Evolutionary conservation across 805 yeast genomes (phyloP).

Genomic region (Lipomyces kockii): DNA sequence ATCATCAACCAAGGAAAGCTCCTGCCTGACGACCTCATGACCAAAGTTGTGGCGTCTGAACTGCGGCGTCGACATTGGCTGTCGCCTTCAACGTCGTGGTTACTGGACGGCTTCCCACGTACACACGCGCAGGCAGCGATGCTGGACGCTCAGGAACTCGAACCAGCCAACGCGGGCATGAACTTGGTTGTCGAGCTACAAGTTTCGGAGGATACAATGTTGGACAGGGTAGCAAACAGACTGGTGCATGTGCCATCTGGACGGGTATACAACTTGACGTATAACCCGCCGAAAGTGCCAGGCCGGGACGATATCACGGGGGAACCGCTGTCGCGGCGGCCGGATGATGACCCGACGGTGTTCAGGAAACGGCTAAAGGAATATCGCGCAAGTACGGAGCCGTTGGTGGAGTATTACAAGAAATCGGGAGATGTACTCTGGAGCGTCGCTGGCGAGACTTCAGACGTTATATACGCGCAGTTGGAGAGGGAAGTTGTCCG

Average conservation of each 20-base stretch:
- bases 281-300: conserved; percentile 84
- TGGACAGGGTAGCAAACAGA: conserved; percentile 80
- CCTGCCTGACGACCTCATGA: conserved; percentile 75
- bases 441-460: conserved; percentile 73
- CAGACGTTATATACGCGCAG: conserved; percentile 83
- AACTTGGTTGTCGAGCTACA: conserved; percentile 84
- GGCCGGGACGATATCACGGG: conserved; percentile 90
- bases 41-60: conserved; percentile 58
- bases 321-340: conserved; percentile 76
- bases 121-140: conserved; percentile 72
- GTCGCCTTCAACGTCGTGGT: conserved; percentile 56
- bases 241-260: conserved; percentile 88
- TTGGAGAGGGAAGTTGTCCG: conserved; percentile 50
- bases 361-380: conserved; percentile 68
- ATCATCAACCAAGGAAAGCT: conserved; percentile 67
- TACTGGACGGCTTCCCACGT: conserved; percentile 92
- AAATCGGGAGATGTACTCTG: conserved; percentile 50
- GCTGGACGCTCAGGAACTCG: conserved; percentile 54
- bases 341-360: conserved; percentile 73
- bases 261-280: conserved; percentile 80
- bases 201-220: conserved; percentile 83
- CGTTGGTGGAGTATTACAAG: conserved; percentile 67
- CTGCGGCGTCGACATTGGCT: conserved; percentile 53
- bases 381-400: conserved; percentile 63
- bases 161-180: conserved; percentile 50